Conservation (phyloP, 148 eudicot genomes). For the Fagopyrum tataricum region DNA sequence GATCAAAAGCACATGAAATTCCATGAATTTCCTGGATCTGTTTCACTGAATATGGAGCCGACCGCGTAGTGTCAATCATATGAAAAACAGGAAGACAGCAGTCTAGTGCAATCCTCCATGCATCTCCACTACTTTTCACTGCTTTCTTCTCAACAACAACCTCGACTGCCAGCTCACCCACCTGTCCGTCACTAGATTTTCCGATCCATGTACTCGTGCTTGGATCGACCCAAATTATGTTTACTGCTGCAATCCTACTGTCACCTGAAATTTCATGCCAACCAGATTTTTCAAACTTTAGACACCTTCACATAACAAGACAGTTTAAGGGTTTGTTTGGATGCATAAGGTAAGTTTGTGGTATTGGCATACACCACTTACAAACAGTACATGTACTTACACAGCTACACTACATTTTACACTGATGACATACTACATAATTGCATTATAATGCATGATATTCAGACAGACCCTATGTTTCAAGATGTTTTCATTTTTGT, state of each 20-base stretch:
- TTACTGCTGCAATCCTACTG: conserved; percentile 61
- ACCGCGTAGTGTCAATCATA: conserved; percentile 61
- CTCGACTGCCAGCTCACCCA: conserved; percentile 80
- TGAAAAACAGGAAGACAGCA: conserved; percentile 82
- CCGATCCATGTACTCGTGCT: conserved; percentile 61
- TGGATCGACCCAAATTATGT: conserved; percentile 68
- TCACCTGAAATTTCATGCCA: conserved; percentile 47
- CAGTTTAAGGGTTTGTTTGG: too few relatives aligned
- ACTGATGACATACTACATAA: too few relatives aligned
- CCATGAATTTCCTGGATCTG: conserved; percentile 87
- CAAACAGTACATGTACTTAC: too few relatives aligned
- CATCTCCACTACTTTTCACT: conserved; percentile 73
- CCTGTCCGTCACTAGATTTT: conserved; percentile 34
- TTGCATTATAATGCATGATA: too few relatives aligned
- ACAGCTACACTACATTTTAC: too few relatives aligned
- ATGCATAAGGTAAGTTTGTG: too few relatives aligned
- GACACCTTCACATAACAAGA: too few relatives aligned
- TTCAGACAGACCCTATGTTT: too few relatives aligned
- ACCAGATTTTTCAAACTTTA: not conserved
- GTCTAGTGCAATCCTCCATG: conserved; percentile 80
- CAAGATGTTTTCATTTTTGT: too few relatives aligned
- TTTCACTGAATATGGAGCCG: conserved; percentile 83
- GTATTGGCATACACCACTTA: too few relatives aligned
- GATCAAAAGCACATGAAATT: conserved; percentile 85
- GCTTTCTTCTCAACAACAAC: conserved; percentile 67